Evolutionary conservation across 1,139 yeast species (phyloP), one percentile per base, ranked within the genome.

Genomic region (Magnusiomyces clavatus): DNA sequence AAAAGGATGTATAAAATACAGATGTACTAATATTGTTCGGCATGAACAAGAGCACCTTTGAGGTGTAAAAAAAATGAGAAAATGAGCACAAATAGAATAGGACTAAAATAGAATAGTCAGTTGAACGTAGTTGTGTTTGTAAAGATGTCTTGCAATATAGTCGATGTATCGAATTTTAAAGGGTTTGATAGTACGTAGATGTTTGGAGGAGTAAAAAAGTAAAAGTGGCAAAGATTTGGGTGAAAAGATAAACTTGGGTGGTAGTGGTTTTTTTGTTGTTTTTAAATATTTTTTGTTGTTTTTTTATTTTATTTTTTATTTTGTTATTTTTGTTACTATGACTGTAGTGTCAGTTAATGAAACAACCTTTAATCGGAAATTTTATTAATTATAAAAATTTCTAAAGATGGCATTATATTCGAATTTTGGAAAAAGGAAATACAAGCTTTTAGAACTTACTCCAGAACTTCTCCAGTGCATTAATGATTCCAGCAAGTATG

Each of bases 331-430:
- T 39, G 17, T 12, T n/a, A 14, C 16, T 39, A 39, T 16, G 11
- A 13, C 14, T 39, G 17, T 39, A 20, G 20, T 39, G 10, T 14
- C 20, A 16, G 10, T n/a, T 2, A 39, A n/a, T 16, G 12, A 39
- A 16, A 3, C 42, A 12, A 39, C 17, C 14, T 37, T n/a, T 39
- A 10, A 4, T n/a, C 20, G 17, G 24, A 12, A n/a, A 20, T 12
- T 24, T 24, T 24, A 24, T 24, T 24, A 24, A 24, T 24, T 24
- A 24, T 24, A 24, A 4, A 24, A 24, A 24, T 24, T 24, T 24
- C 4, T 24, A 5, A 8, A 24, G 10, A 53, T 53, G 55, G 48
- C 55, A 29, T 41, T 53, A n/a, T 53, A 53, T 47, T 43, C 52
- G 17, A 44, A 53, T 37, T 50, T 53, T 34, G 55, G 51, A 29